Evolutionary conservation across 495 filamentous ascomycete species (phyloP).

Genomic region (Niebla homalea): DNA sequence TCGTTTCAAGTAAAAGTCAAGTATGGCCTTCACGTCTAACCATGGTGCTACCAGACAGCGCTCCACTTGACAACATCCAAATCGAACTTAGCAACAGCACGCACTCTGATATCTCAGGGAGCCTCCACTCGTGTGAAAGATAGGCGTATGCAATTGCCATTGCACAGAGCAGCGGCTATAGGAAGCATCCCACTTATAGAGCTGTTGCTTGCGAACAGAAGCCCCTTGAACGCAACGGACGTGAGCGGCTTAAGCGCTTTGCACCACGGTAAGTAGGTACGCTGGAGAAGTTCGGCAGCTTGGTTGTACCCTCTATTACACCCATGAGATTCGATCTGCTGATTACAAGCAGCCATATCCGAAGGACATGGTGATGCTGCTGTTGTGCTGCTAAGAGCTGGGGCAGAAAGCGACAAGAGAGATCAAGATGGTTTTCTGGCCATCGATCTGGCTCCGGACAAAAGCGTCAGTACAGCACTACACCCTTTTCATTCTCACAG

Average conservation of each 20-base stretch:
- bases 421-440: constrained; percentile 59
- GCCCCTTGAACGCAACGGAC: constrained; percentile 82
- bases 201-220: constrained; percentile 57
- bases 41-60: constrained; percentile 44
- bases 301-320: no score
- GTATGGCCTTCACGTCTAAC: not conserved
- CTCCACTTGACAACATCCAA: constrained; percentile 91
- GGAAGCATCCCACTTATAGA: constrained; percentile 78
- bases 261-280: constrained; percentile 51
- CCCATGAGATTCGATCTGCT: not conserved
- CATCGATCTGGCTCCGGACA: constrained; percentile 75
- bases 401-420: constrained; percentile 69
- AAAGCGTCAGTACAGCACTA: constrained; percentile 39
- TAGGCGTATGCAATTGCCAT: constrained; percentile 67
- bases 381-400: constrained; percentile 64
- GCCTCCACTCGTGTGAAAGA: constrained; percentile 79
- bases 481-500: not conserved
- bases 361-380: constrained; percentile 92
- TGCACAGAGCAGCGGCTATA: constrained; percentile 85
- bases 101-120: constrained; percentile 58
- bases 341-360: constrained; percentile 38
- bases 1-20: not conserved
- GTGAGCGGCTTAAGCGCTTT: constrained; percentile 69
- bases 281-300: not conserved
- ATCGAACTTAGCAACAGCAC: constrained; percentile 65